Percentiles rank a stretch among this genome's conserved stretches.
Conservation (phyloP, 2,329 filamentous ascomycete species). For the Leptographium radiaticola region DNA sequence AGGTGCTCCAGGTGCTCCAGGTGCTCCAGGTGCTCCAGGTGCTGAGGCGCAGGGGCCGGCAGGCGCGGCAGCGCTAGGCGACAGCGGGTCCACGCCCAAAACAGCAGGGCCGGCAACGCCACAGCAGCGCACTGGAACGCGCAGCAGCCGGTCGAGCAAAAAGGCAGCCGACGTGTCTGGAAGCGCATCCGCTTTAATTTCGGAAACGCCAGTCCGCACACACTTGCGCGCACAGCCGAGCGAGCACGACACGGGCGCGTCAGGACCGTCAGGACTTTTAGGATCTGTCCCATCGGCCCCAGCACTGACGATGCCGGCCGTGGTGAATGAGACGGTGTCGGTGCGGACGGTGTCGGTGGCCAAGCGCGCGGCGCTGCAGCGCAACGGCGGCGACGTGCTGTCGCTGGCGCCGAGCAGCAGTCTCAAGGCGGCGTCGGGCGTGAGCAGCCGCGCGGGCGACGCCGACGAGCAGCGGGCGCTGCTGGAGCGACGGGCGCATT, state of each 20-base stretch:
- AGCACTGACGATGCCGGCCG: constrained; percentile 8
- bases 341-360: constrained; percentile 4
- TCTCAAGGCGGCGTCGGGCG: neutral
- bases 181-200: constrained; percentile 8
- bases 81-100: constrained; percentile 6
- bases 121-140: neutral
- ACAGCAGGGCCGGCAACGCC: neutral
- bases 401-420: neutral
- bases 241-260: too few relatives aligned
- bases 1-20: neutral
- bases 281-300: neutral
- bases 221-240: neutral
- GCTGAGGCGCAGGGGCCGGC: neutral
- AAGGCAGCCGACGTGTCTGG: neutral
- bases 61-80: constrained; percentile 9
- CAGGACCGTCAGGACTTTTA: neutral
- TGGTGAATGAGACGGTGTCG: constrained; percentile 5
- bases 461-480: constrained; percentile 4
- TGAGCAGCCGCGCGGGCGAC: neutral
- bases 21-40: neutral
- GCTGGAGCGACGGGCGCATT: constrained; percentile 11
- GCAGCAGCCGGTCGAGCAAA: constrained; percentile 11
- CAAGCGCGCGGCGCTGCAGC: constrained; percentile 6
- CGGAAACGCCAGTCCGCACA: neutral
- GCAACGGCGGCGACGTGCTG: constrained; percentile 1